Percentiles rank a stretch among this genome's conserved stretches.
These are phyloP conservation scores for Erucastrum elatum DNA, from an alignment of 345 rosid species.

Conservation along the genomic window DNA sequence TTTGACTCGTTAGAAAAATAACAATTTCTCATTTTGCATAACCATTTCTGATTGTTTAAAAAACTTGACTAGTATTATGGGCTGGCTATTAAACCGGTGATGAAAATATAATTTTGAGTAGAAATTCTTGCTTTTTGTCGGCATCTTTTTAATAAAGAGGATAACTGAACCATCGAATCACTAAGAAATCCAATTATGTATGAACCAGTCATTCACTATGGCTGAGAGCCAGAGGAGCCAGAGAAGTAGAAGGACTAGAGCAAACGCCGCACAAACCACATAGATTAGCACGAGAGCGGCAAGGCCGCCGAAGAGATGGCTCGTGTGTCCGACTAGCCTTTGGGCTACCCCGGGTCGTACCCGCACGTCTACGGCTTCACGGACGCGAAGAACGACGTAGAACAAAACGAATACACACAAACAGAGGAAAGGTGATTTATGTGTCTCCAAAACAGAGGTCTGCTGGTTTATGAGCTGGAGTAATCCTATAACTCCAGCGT, in stretches of 20 bases:
- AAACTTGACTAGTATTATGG: too few species aligned
- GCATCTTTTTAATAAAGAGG: too few species aligned
- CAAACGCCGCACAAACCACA: not conserved
- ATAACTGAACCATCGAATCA: too few species aligned
- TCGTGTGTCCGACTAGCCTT: not conserved
- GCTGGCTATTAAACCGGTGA: too few species aligned
- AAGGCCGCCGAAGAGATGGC: conserved; percentile 32
- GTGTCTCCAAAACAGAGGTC: conserved; percentile 12
- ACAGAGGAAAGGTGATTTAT: conserved; percentile 6
- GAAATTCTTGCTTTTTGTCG: too few species aligned
- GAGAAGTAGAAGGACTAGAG: not conserved
- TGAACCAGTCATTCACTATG: too few species aligned
- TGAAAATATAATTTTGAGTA: too few species aligned
- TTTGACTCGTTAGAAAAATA: too few species aligned
- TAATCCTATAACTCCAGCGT: conserved; percentile 15
- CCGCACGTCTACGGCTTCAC: not conserved
- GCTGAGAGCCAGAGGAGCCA: conserved; percentile 24
- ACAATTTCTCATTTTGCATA: too few species aligned
- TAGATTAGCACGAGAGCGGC: conserved; percentile 17
- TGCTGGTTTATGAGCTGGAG: conserved; percentile 20
- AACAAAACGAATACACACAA: conserved; percentile 5
- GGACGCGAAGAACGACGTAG: not conserved
- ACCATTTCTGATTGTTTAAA: too few species aligned
- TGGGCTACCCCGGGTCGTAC: not conserved
- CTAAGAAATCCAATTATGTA: too few species aligned